Conservation (phyloP, 139 green algal species). For the Micractinium conductrix region DNA sequence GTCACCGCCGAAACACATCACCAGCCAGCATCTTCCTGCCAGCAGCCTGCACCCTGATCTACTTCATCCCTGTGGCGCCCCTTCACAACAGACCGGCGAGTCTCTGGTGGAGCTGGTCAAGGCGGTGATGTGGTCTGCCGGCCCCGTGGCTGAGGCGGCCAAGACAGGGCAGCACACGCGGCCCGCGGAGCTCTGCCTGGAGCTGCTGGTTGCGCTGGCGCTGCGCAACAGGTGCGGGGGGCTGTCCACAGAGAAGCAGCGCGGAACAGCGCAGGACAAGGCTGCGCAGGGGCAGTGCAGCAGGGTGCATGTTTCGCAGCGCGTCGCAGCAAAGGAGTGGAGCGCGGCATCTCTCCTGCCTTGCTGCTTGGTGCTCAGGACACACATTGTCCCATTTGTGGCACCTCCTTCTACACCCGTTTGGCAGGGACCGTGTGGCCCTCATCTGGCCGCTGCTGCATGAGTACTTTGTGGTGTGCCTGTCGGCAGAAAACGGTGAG, state of each 20-base stretch:
- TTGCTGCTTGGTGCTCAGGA: no score
- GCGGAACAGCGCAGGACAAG: no score
- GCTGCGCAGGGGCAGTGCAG: no score
- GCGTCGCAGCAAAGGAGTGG: no score
- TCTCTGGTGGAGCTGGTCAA: constrained; percentile 80
- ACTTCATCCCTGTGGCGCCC: neutral
- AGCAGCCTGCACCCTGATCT: no score
- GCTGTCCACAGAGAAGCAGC: no score
- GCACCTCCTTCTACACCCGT: no score
- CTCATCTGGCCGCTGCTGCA: constrained; percentile 87
- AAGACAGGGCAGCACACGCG: constrained; percentile 61
- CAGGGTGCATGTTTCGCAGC: no score
- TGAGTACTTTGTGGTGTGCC: constrained; percentile 66
- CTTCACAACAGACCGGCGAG: constrained; percentile 44
- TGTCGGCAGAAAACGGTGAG: constrained; percentile 3
- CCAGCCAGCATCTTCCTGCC: no score
- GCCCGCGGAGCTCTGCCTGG: constrained; percentile 83
- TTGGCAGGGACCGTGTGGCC: constrained; percentile 84
- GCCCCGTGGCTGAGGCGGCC: constrained; percentile 45
- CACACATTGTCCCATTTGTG: no score
- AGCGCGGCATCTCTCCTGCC: no score
- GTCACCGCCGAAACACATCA: no score
- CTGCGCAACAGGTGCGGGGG: constrained; percentile 93
- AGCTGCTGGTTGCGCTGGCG: constrained; percentile 89
- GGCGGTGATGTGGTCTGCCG: constrained; percentile 78